These are phyloP conservation scores for Actinidia polygama DNA, from an alignment of 179 eudicot genomes.

Conservation along the genomic window DNA sequence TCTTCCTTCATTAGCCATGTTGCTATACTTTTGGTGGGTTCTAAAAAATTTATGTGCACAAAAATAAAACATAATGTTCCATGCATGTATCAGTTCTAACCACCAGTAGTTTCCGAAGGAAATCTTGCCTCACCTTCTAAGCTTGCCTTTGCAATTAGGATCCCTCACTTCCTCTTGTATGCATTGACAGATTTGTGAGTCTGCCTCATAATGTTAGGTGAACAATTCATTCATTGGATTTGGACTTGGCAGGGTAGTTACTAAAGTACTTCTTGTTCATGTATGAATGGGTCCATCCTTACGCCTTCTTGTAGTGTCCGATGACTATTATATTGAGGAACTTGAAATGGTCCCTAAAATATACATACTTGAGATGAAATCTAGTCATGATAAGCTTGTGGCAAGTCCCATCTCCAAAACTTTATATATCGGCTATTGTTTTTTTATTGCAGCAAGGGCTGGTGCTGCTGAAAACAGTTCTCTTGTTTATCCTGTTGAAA, in stretches of 20 bases:
- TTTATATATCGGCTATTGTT: not conserved
- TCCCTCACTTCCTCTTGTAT: not conserved
- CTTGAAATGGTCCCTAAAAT: constrained; percentile 1
- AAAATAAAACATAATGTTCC: not conserved
- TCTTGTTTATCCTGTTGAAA: constrained; percentile 54
- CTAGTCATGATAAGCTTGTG: not conserved
- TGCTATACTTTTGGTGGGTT: not conserved
- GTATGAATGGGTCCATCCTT: not conserved
- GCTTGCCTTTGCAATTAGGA: constrained; percentile 2
- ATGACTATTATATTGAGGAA: not conserved
- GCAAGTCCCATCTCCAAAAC: not conserved
- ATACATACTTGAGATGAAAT: not conserved
- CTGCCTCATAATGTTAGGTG: not conserved
- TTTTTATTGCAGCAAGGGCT: constrained; percentile 50
- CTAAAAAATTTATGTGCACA: not conserved
- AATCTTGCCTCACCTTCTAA: constrained; percentile 1
- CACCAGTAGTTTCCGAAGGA: not conserved
- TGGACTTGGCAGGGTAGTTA: not conserved
- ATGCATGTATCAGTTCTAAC: not conserved
- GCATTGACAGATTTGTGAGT: not conserved
- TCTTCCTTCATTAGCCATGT: not conserved
- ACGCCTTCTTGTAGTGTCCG: not conserved
- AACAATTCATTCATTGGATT: not conserved
- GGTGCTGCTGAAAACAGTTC: constrained; percentile 56
- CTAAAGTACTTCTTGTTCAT: not conserved